Percentiles rank a stretch among this genome's conserved stretches.
Evolutionary conservation across 768 basidiomycete species (phyloP).

Genomic region (Kwoniella pini): DNA sequence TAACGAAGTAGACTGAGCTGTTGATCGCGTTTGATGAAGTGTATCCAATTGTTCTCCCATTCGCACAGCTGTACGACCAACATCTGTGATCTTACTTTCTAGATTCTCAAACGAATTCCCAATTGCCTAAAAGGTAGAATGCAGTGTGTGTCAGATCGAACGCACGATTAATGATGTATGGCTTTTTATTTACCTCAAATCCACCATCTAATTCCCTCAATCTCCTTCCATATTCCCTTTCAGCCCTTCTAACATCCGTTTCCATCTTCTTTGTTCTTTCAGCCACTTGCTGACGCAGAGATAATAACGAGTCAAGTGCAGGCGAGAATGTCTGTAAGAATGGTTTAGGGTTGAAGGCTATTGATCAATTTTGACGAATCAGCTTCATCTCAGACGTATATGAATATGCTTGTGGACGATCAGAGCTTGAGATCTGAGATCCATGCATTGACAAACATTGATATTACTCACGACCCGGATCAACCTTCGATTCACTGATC

Average conservation of each 20-base stretch:
- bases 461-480: slow-evolving; percentile 70
- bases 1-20: slow-evolving; percentile 92
- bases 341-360: slow-evolving; percentile 84
- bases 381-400: not conserved
- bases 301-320: slow-evolving; percentile 83
- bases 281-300: slow-evolving; percentile 85
- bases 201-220: slow-evolving; percentile 89
- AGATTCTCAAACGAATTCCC: slow-evolving; percentile 83
- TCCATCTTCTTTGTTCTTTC: slow-evolving; percentile 87
- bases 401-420: not conserved
- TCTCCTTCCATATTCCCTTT: slow-evolving; percentile 90
- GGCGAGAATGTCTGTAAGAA: slow-evolving; percentile 90
- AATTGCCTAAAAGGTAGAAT: slow-evolving; percentile 65
- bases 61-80: slow-evolving; percentile 88
- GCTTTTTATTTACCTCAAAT: slow-evolving; percentile 70
- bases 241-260: slow-evolving; percentile 80
- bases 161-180: not conserved
- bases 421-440: not conserved
- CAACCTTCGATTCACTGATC: slow-evolving; percentile 78
- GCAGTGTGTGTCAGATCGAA: not conserved
- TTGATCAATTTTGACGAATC: not conserved
- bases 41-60: slow-evolving; percentile 97
- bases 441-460: not conserved
- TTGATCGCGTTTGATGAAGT: slow-evolving; percentile 83
- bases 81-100: slow-evolving; percentile 87